Evolutionary conservation across 2,329 filamentous ascomycete genomes (phyloP).

Genomic region (Septoria petroselini): DNA sequence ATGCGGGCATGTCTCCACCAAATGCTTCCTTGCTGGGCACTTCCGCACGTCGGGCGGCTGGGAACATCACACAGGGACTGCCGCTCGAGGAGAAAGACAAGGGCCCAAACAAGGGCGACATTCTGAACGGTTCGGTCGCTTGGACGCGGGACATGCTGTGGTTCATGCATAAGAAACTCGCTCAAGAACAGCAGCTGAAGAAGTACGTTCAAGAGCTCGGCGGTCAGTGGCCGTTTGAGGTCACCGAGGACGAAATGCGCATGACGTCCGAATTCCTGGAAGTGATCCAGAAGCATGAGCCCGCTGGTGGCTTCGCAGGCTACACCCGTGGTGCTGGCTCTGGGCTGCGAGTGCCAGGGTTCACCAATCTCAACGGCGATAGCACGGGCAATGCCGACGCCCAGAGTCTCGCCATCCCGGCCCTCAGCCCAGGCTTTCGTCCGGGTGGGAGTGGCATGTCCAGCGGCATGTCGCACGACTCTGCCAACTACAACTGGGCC

Average conservation of each 20-base stretch:
- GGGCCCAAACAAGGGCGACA: constrained; percentile 97
- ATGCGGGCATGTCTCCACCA: constrained; percentile 65
- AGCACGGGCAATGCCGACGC: constrained; percentile 56
- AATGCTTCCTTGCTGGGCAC: constrained; percentile 83
- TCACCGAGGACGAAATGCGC: constrained; percentile 86
- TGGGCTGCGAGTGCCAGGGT: constrained; percentile 84
- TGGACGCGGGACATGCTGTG: constrained; percentile 99
- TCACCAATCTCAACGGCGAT: constrained; percentile 88
- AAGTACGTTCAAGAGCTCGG: constrained; percentile 71
- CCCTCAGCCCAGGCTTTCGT: constrained; percentile 52
- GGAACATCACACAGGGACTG: constrained; percentile 86
- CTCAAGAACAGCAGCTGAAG: constrained; percentile 82
- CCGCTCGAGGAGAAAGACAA: constrained; percentile 98
- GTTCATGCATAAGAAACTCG: constrained; percentile 84
- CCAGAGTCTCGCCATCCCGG: constrained; percentile 30
- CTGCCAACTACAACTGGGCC: constrained; percentile 42
- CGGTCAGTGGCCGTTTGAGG: constrained; percentile 72
- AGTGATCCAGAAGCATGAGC: constrained; percentile 76
- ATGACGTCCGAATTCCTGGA: constrained; percentile 94
- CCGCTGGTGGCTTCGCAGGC: constrained; percentile 60
- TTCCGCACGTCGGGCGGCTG: constrained; percentile 66
- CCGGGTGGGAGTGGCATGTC: constrained; percentile 66
- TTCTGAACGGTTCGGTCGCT: constrained; percentile 92
- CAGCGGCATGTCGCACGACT: constrained; percentile 48
- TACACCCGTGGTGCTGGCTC: constrained; percentile 82